These are phyloP conservation scores for Yarrowia sp. DNA, from an alignment of 805 yeast species.

Conservation along the genomic window DNA sequence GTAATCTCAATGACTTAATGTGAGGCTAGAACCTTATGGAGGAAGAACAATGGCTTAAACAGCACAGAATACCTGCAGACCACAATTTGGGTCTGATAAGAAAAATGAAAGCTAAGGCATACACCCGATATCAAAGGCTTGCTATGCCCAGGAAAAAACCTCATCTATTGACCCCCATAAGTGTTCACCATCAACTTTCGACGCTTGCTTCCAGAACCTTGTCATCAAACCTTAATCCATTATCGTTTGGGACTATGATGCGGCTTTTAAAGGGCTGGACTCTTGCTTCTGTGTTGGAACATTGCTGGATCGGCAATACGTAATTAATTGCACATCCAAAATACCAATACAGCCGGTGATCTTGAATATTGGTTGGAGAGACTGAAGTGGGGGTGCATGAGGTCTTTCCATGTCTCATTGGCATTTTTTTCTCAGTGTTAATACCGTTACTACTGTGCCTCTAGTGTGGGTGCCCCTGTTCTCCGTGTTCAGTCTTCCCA, in stretches of 20 bases:
- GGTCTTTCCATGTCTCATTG: too few relatives aligned
- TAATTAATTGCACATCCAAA: not conserved
- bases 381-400: too few relatives aligned
- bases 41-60: not conserved
- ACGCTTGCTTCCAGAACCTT: not conserved
- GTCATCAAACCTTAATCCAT: not conserved
- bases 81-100: not conserved
- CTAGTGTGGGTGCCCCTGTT: too few relatives aligned
- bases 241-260: slow-evolving; percentile 7
- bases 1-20: slow-evolving; percentile 15
- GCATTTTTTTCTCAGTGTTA: too few relatives aligned
- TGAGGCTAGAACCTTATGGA: slow-evolving; percentile 15
- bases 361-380: not conserved
- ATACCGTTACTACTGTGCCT: too few relatives aligned
- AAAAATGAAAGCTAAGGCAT: too few relatives aligned
- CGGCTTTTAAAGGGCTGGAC: slow-evolving; percentile 32
- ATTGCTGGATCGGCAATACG: slow-evolving; percentile 31
- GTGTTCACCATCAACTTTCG: not conserved
- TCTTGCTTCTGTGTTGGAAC: slow-evolving; percentile 12
- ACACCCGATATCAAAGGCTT: too few relatives aligned
- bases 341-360: not conserved
- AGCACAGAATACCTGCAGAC: not conserved
- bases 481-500: not conserved
- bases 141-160: too few relatives aligned
- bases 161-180: not conserved